A percentile compares a stretch with the other conserved stretches of the same genome.
Evolutionary conservation across 257 asterid genomes (phyloP).

Genomic region (Rhazya stricta): DNA sequence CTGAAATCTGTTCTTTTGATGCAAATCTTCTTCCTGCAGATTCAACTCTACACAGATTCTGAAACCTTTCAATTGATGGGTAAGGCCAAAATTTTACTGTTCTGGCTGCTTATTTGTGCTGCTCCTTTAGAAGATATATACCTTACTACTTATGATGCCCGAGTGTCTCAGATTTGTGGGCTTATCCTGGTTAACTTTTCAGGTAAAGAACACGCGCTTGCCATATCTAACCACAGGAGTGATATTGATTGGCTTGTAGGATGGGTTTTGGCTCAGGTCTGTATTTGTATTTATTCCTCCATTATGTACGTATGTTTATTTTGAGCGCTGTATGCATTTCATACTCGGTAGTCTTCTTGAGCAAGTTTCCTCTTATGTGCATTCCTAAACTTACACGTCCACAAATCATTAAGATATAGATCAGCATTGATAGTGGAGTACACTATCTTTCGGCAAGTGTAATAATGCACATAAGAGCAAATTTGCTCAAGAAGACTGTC

Average conservation of each 20-base stretch:
- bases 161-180: background rate
- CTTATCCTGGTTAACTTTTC: slow-evolving; percentile 25
- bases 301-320: background rate
- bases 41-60: slow-evolving; percentile 59
- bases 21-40: slow-evolving; percentile 44
- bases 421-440: background rate
- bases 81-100: slow-evolving; percentile 22
- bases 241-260: slow-evolving; percentile 99
- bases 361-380: background rate
- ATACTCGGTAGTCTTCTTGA: background rate
- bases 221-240: slow-evolving; percentile 75
- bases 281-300: background rate
- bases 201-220: slow-evolving; percentile 95
- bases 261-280: slow-evolving; percentile 95
- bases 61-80: slow-evolving; percentile 71
- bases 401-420: background rate
- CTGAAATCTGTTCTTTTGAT: background rate
- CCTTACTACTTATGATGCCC: background rate
- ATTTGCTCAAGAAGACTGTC: background rate
- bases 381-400: background rate
- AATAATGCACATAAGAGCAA: background rate
- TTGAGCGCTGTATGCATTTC: background rate
- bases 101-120: background rate
- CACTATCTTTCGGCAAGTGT: slow-evolving; percentile 15
- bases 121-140: background rate